Base-by-base conservation (phyloP, 306 rosid genomes). In the Cicer yamashitae region DNA sequence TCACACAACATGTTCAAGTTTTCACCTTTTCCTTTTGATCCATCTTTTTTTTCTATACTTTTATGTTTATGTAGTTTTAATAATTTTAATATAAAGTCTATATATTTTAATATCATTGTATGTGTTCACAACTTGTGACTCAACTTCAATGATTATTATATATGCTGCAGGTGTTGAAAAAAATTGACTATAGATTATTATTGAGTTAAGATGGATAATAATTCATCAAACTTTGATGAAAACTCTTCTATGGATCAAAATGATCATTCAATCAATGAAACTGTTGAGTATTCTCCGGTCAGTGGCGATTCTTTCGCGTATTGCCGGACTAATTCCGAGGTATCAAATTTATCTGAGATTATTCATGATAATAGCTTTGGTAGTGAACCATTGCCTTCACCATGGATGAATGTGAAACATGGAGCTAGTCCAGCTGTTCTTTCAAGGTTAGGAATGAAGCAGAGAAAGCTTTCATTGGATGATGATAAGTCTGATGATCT, bases 171-270 rank as follows among this genome's bases (percentile, higher is more conserved):
- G 89, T 82, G 76, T 86, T 81, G 77, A 82, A 77, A 22, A 22
- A 39, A 41, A 67, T 76, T 78, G 83, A 46, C 53, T 40, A 50
- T 7, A 70, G 65, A 60, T 64, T 80, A 60, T 64, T 80, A 1
- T 59, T 17, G 73, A 6, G 30, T 61, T 72, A 46, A 76, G 81
- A 94, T 91, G 98, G 91, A 87, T 0, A 86, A 76, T 41, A 86
- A 73, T 41, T 73, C 83, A 54, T 79, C 88, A 7, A 88, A 71
- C 66, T 82, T 72, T 41, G 94, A 91, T 30, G 87, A 93, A 37
- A 75, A 78, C 44, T 91, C 92, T 82, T 94, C 97, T 54, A 72
- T 88, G 71, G 94, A 91, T 81, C 96, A 87, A 41, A 89, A 82
- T 68, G 96, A 88, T 57, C 87, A 78, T 67, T 90, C 96, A 40